These are phyloP conservation scores for Clonostachys rhizophaga DNA, from an alignment of 2,329 filamentous ascomycete species.

Conservation along the genomic window DNA sequence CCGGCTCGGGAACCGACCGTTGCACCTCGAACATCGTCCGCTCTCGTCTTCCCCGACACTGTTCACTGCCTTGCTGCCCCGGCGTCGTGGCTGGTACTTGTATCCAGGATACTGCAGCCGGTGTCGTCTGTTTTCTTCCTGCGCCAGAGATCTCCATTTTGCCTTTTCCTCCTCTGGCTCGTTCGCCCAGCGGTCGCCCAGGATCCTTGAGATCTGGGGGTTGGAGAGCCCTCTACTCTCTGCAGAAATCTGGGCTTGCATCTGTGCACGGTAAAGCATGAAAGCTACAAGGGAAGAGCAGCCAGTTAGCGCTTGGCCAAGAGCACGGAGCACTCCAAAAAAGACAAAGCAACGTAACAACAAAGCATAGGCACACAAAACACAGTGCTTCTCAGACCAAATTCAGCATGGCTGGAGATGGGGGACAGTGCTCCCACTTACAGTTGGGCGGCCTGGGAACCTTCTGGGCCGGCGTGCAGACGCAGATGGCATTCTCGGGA, in stretches of 20 bases:
- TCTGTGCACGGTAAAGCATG: conserved; percentile 93
- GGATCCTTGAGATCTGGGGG: conserved; percentile 95
- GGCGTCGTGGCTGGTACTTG: conserved; percentile 80
- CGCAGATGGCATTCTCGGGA: conserved; percentile 41
- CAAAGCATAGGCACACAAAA: no score
- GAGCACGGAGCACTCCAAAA: no score
- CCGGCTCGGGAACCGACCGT: conserved; percentile 36
- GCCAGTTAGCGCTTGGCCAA: no score
- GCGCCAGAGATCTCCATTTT: conserved; percentile 84
- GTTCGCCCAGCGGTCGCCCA: conserved; percentile 85
- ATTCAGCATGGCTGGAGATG: conserved; percentile 6
- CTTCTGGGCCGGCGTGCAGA: conserved; percentile 52
- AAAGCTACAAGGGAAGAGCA: conserved; percentile 60
- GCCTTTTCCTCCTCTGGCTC: conserved; percentile 71
- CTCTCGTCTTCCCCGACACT: conserved; percentile 35
- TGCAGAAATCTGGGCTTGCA: conserved; percentile 76
- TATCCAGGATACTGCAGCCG: conserved; percentile 90
- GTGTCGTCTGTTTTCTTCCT: conserved; percentile 89
- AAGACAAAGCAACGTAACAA: no score
- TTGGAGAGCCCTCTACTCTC: conserved; percentile 88
- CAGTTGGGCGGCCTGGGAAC: conserved; percentile 55
- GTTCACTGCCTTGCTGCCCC: conserved; percentile 1
- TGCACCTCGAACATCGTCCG: conserved; percentile 66
- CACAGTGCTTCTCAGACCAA: no score
- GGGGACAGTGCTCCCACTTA: conserved; percentile 25